Conservation (phyloP, 2,329 filamentous ascomycete genomes). For the Colletotrichum somersetense region DNA sequence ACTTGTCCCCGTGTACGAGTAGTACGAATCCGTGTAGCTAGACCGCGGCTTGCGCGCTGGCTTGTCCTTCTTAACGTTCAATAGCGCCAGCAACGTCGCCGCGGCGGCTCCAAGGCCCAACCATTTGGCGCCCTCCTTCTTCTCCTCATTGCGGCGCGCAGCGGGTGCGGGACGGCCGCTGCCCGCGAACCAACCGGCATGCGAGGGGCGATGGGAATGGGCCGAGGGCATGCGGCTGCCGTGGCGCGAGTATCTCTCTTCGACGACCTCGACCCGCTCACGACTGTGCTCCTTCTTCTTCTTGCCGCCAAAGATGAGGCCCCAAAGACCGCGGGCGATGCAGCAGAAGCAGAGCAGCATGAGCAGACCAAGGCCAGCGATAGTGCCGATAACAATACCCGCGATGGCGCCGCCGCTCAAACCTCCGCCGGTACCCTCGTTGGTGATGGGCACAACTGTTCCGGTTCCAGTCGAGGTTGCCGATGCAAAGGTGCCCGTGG, state of each 20-base stretch:
- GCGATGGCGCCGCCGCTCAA: constrained; percentile 82
- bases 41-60: constrained; percentile 56
- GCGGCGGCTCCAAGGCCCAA: constrained; percentile 65
- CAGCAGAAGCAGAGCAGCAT: constrained; percentile 82
- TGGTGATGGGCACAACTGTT: constrained; percentile 55
- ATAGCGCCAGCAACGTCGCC: constrained; percentile 65
- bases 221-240: constrained; percentile 57
- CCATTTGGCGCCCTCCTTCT: constrained; percentile 66
- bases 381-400: constrained; percentile 81
- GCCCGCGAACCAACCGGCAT: constrained; percentile 65
- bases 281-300: constrained; percentile 60
- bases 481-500: constrained; percentile 64
- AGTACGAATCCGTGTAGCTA: constrained; percentile 66
- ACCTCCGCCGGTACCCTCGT: constrained; percentile 53
- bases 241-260: constrained; percentile 71
- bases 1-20: constrained; percentile 64
- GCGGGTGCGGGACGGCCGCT: constrained; percentile 59
- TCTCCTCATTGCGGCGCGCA: constrained; percentile 57
- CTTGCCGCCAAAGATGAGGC: constrained; percentile 72
- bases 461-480: constrained; percentile 68
- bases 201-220: constrained; percentile 64
- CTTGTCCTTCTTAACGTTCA: constrained; percentile 66
- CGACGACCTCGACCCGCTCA: constrained; percentile 70
- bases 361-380: constrained; percentile 76
- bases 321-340: constrained; percentile 73